These are phyloP conservation scores for Termitomyces sp. DNA, from an alignment of 1,284 basidiomycete species.

Conservation along the genomic window DNA sequence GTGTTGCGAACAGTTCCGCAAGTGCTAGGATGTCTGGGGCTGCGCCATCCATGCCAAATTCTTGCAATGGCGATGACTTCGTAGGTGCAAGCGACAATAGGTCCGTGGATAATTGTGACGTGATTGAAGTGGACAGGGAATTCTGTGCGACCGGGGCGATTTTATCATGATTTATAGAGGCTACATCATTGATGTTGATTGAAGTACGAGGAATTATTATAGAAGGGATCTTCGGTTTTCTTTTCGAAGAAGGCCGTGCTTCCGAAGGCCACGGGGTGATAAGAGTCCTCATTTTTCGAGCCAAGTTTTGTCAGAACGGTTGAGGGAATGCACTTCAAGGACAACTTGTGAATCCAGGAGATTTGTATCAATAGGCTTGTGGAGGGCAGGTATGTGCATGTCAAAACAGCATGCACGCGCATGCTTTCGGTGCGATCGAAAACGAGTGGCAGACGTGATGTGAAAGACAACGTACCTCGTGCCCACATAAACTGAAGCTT, in stretches of 20 bases:
- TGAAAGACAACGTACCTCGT: neutral
- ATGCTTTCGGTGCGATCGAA: neutral
- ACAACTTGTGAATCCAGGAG: neutral
- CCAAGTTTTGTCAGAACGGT: neutral
- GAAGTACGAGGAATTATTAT: constrained; percentile 19
- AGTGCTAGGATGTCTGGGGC: constrained; percentile 34
- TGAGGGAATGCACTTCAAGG: neutral
- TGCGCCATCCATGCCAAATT: neutral
- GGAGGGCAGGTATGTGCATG: constrained; percentile 14
- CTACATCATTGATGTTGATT: neutral
- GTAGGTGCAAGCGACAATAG: neutral
- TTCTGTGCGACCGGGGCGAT: neutral
- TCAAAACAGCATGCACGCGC: constrained; percentile 27
- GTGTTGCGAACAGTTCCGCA: constrained; percentile 35
- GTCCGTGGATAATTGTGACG: constrained; percentile 1
- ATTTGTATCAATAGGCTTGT: neutral
- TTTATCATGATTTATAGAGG: neutral
- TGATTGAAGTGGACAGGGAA: neutral
- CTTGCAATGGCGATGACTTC: neutral
- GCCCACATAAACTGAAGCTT: neutral
- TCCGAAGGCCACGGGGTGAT: neutral
- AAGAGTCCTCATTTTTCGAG: neutral
- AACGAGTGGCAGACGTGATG: neutral
- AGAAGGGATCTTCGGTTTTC: constrained; percentile 15
- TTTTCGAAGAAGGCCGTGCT: constrained; percentile 1